Evolutionary conservation across 2,329 filamentous ascomycete genomes (phyloP).

Genomic region (Nothophaeocryptopus gaeumannii): DNA sequence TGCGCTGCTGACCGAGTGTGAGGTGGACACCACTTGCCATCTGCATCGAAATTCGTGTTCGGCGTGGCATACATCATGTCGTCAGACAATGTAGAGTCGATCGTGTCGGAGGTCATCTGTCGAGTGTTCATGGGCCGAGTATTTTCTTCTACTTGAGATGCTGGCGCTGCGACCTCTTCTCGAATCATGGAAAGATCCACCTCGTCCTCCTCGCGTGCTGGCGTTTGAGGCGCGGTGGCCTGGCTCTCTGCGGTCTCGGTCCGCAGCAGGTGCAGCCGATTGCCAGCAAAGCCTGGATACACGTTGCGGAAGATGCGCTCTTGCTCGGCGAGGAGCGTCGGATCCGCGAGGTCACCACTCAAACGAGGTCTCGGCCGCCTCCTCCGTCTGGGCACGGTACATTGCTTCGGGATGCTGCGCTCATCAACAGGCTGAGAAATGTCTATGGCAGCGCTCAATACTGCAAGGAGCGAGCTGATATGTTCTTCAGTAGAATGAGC

Average conservation of each 20-base stretch:
- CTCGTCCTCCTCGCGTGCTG: constrained; percentile 35
- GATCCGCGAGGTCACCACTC: constrained; percentile 34
- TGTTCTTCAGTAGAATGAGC: constrained; percentile 63
- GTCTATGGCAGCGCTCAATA: constrained; percentile 69
- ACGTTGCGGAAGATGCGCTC: constrained; percentile 48
- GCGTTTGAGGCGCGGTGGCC: constrained; percentile 16
- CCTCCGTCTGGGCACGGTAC: constrained; percentile 47
- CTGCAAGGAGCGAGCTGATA: constrained; percentile 67
- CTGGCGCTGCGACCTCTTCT: constrained; percentile 28
- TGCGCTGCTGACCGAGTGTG: constrained; percentile 38
- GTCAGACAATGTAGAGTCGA: constrained; percentile 22
- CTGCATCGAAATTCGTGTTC: constrained; percentile 30
- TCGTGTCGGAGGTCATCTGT: constrained; percentile 28
- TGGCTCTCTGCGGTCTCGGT: constrained; percentile 12
- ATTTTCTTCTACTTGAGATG: constrained; percentile 5
- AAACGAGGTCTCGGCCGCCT: constrained; percentile 33
- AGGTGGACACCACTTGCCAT: constrained; percentile 37
- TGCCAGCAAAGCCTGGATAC: constrained; percentile 43
- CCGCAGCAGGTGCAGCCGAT: constrained; percentile 7
- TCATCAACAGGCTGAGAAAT: constrained; percentile 69
- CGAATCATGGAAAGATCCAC: constrained; percentile 35
- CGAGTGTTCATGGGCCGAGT: constrained; percentile 24
- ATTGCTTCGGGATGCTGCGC: constrained; percentile 48
- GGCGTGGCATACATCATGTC: constrained; percentile 36
- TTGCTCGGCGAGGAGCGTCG: constrained; percentile 47